These are phyloP conservation scores for Gyromitra esculenta DNA, from an alignment of 2,329 filamentous ascomycete species.

Conservation along the genomic window DNA sequence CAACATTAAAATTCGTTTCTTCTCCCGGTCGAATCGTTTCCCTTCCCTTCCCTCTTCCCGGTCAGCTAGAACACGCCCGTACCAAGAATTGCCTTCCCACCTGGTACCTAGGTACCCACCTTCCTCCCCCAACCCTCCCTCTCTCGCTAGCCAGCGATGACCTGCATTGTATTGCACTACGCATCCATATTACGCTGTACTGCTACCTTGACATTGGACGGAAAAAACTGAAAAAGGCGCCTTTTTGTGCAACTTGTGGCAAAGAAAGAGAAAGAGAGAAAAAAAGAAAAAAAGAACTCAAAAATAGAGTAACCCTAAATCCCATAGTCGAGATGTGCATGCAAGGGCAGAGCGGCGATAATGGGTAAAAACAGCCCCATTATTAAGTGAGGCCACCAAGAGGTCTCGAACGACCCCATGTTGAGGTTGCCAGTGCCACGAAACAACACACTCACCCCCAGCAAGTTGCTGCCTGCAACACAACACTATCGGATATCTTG, in stretches of 20 bases:
- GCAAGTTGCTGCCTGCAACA: constrained; percentile 4
- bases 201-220: not conserved
- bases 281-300: constrained; percentile 26
- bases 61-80: constrained; percentile 4
- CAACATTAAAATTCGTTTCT: not conserved
- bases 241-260: not conserved
- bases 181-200: constrained; percentile 4
- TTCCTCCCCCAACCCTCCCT: not conserved
- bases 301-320: constrained; percentile 19
- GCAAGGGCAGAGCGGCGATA: constrained; percentile 28
- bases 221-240: not conserved
- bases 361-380: constrained; percentile 16
- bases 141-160: not conserved
- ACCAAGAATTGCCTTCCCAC: constrained; percentile 28
- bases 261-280: not conserved
- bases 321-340: constrained; percentile 4
- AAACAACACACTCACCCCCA: constrained; percentile 2
- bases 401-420: constrained; percentile 13
- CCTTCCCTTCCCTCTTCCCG: not conserved
- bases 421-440: constrained; percentile 4
- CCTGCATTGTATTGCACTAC: constrained; percentile 1
- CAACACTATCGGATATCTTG: constrained; percentile 27
- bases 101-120: not conserved
- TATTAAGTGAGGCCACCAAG: not conserved
- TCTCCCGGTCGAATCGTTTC: not conserved